Percentiles rank a stretch among this genome's conserved stretches.
These are phyloP conservation scores for Colletotrichum sp. DNA, from an alignment of 2,329 filamentous ascomycete genomes.

Conservation along the genomic window DNA sequence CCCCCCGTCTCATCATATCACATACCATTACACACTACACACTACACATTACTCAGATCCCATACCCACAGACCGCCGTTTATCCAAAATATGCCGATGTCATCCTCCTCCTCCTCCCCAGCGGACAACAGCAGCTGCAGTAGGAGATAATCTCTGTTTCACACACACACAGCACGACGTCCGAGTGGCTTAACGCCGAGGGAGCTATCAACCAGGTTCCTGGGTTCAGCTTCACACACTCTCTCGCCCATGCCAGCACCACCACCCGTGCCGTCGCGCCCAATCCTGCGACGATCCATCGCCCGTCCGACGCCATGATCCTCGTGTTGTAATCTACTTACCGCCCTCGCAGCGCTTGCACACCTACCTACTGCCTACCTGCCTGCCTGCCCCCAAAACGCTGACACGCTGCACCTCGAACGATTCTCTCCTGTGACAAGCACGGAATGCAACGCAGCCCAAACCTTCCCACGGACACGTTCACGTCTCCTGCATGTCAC, in stretches of 20 bases:
- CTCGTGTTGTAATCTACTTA: neutral
- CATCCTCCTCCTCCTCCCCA: neutral
- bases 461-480: neutral
- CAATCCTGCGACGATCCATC: neutral
- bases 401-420: neutral
- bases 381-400: neutral
- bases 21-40: neutral
- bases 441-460: neutral
- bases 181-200: neutral
- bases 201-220: conserved; percentile 3
- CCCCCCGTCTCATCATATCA: neutral
- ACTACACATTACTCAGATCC: neutral
- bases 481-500: neutral
- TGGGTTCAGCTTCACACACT: neutral
- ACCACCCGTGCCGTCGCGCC: neutral
- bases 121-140: neutral
- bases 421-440: neutral
- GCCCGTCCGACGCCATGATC: neutral
- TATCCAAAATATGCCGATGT: neutral
- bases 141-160: neutral
- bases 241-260: neutral
- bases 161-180: neutral
- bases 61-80: neutral
- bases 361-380: neutral
- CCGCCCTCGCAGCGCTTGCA: neutral